Evolutionary conservation across 2,329 filamentous ascomycete genomes (phyloP), one percentile per base, ranked within the genome.

Genomic region (Pseudocercospora eumusae): DNA sequence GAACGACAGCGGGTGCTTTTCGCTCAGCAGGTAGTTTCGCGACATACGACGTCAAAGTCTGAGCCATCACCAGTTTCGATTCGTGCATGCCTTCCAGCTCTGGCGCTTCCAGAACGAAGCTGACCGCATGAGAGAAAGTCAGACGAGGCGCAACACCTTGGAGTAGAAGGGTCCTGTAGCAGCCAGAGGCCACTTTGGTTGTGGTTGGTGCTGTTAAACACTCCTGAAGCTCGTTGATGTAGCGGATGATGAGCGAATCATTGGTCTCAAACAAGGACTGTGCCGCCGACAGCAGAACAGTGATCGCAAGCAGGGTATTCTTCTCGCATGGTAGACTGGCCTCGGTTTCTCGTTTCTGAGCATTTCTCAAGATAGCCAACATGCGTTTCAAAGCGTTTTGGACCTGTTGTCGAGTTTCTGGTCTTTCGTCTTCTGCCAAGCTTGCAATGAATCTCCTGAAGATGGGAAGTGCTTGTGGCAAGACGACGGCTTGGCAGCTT

Each of bases 381-480:
- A 97, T 95, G 4, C 91, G 87, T 28, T 89, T 86, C 9, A 97
- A 81, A 64, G 91, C 95, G 56, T 90, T 91, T 64, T 91, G 89
- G 20, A 97, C 80, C 75, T 97, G 91, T 7, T 84, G 78, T 64
- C 83, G 85, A 31, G 82, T 89, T 75, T 84, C 71, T 45, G 68
- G 42, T 11, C 65, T 62, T 15, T 66, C 62, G 61, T 75, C 70
- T 49, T 66, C 78, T 1, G 87, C 85, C 73, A 96, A 88, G 71
- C 87, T 90, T 49, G 85, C 86, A 64, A 98, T 84, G 75, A 99
- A 99, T 28, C 93, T 88, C 75, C 96, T 93, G 75, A 99, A 88
- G 44, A 93, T 96, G 0, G 95, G 91, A 15, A 99, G 83, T 2
- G 92, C 88, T 76, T 96, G 91, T 0, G 95, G 93, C 0, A 98